Evolutionary conservation across 257 asterid species (phyloP).

Genomic region (Rehmannia glutinosa): DNA sequence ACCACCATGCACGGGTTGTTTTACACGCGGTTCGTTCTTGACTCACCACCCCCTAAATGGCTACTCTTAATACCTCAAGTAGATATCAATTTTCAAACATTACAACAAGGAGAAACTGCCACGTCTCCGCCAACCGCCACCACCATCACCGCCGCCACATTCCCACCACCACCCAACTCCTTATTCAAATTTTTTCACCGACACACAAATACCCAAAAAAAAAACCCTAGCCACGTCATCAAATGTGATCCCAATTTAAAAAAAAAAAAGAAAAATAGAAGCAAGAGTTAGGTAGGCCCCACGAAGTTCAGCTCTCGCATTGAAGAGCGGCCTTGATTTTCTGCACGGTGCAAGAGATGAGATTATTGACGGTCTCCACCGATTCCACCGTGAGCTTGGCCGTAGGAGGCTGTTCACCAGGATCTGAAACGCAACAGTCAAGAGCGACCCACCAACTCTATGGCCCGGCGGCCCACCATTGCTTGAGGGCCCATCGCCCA

Average conservation of each 20-base stretch:
- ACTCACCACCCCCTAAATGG: constrained; percentile 45
- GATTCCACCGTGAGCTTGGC: constrained; percentile 91
- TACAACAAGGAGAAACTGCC: constrained; percentile 2
- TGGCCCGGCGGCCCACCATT: constrained; percentile 30
- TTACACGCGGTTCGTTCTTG: constrained; percentile 88
- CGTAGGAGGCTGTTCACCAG: constrained; percentile 73
- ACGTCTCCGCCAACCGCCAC: too few species aligned
- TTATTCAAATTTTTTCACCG: too few species aligned
- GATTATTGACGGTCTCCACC: constrained; percentile 87
- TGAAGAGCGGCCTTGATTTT: constrained; percentile 83
- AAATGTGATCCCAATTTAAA: background rate
- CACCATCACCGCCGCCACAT: too few species aligned
- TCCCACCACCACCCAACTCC: too few species aligned
- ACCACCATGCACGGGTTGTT: constrained; percentile 44
- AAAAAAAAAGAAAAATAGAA: background rate
- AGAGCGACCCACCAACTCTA: constrained; percentile 61
- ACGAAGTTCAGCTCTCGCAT: constrained; percentile 52
- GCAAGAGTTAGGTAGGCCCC: background rate
- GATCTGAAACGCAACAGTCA: constrained; percentile 91
- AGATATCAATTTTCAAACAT: constrained; percentile 2
- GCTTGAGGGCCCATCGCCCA: constrained; percentile 21
- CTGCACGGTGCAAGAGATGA: constrained; percentile 89
- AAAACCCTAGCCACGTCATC: background rate
- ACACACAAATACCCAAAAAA: background rate
- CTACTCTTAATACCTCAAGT: constrained; percentile 11